Conservation (phyloP, 2,329 filamentous ascomycete genomes). For the Neoarthrinium moseri region DNA sequence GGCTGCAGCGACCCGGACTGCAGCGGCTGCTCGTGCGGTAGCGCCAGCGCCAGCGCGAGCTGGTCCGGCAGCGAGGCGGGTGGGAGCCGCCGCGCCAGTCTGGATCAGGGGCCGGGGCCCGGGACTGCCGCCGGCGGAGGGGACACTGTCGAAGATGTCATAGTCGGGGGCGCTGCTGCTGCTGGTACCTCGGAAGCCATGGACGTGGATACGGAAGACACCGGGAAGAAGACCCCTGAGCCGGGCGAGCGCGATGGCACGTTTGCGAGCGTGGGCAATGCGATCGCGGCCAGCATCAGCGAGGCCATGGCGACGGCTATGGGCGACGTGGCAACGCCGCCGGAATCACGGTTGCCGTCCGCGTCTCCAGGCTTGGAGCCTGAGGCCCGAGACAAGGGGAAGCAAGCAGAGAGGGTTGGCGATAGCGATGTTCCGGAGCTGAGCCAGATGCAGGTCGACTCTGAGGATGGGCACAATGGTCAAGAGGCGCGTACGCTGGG, state of each 20-base stretch:
- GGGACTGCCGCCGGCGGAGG: slow-evolving; percentile 12
- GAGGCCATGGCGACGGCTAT: slow-evolving; percentile 29
- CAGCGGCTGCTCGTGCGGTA: slow-evolving; percentile 22
- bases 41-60: slow-evolving; percentile 26
- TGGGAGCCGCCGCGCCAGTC: slow-evolving; percentile 22
- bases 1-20: slow-evolving; percentile 10
- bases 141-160: slow-evolving; percentile 11
- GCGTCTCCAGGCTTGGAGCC: not conserved
- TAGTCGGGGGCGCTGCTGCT: not conserved
- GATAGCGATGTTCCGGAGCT: slow-evolving; percentile 12
- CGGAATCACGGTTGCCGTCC: slow-evolving; percentile 1
- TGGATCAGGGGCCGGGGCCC: slow-evolving; percentile 15
- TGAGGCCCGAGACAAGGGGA: slow-evolving; percentile 15
- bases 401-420: slow-evolving; percentile 18
- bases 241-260: not conserved
- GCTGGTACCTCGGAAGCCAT: not conserved
- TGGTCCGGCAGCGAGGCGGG: slow-evolving; percentile 33
- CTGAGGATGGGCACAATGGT: not conserved
- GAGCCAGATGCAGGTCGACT: slow-evolving; percentile 2
- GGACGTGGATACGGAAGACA: slow-evolving; percentile 6
- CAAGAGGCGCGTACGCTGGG: not conserved
- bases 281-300: slow-evolving; percentile 24
- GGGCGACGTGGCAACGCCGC: slow-evolving; percentile 12
- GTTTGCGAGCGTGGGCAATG: slow-evolving; percentile 19
- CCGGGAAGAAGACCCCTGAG: not conserved